Conservation (phyloP, 306 rosid genomes). For the Prunus dulcis region DNA sequence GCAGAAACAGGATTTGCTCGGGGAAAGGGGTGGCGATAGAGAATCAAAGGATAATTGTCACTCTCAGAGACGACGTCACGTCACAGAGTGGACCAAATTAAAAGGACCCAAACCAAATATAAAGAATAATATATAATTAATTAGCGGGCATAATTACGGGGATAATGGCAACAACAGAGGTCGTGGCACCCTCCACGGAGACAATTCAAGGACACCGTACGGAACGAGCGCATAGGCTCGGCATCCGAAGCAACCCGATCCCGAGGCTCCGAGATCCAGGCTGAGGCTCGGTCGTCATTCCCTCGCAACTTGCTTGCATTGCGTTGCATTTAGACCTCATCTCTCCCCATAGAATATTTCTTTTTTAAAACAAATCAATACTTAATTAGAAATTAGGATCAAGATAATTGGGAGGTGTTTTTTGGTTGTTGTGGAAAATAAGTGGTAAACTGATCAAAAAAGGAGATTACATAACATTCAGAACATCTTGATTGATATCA, state of each 20-base stretch:
- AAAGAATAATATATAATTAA: background rate
- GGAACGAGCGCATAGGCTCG: slow-evolving; percentile 18
- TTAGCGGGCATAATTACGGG: slow-evolving; percentile 14
- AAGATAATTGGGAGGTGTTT: too few species aligned
- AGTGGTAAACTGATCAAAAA: too few species aligned
- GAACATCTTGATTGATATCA: too few species aligned
- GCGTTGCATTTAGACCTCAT: too few species aligned
- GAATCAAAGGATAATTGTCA: slow-evolving; percentile 2
- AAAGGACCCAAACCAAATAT: background rate
- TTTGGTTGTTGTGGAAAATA: too few species aligned
- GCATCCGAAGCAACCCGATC: slow-evolving; percentile 10
- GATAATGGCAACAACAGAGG: slow-evolving; percentile 55
- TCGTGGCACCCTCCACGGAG: slow-evolving; percentile 46
- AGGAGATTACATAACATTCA: too few species aligned
- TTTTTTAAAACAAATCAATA: too few species aligned
- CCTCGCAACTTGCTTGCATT: slow-evolving; percentile 19
- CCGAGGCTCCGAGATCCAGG: slow-evolving; percentile 33
- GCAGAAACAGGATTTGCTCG: slow-evolving; percentile 1
- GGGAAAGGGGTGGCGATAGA: background rate
- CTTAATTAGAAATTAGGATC: too few species aligned
- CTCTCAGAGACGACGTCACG: slow-evolving; percentile 10
- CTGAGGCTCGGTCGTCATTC: slow-evolving; percentile 23
- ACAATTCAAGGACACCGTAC: slow-evolving; percentile 29
- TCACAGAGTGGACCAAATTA: slow-evolving; percentile 13
- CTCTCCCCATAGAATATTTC: too few species aligned